phyloP scores from a whole-genome alignment of 2,329 filamentous ascomycete species.

The Fusarium compactum region DNA sequence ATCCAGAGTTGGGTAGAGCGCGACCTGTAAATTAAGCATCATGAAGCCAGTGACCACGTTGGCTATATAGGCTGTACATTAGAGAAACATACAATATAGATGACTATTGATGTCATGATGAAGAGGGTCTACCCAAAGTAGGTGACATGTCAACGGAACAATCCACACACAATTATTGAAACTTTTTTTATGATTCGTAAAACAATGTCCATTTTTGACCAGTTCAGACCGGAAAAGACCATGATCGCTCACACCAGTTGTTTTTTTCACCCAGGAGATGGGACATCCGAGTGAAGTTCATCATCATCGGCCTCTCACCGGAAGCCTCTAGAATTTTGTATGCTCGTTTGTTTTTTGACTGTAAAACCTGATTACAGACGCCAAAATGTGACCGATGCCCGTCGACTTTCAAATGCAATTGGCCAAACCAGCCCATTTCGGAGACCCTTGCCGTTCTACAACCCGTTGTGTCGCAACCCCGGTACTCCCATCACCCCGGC shows the following conservation, averaged over 20 bases:
- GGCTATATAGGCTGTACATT: constrained; percentile 25
- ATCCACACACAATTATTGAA: constrained; percentile 27
- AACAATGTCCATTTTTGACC: constrained; percentile 38
- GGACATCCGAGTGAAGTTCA: constrained; percentile 45
- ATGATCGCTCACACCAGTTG: constrained; percentile 30
- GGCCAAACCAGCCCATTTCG: constrained; percentile 69
- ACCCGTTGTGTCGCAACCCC: constrained; percentile 54
- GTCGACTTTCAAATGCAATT: constrained; percentile 75
- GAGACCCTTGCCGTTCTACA: constrained; percentile 61
- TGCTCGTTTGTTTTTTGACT: constrained; percentile 65
- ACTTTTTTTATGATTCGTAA: constrained; percentile 30
- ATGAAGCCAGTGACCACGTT: constrained; percentile 11
- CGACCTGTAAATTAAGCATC: constrained; percentile 54
- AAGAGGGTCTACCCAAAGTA: background rate
- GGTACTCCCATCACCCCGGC: constrained; percentile 47
- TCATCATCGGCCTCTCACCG: constrained; percentile 52
- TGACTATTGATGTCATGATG: constrained; percentile 10
- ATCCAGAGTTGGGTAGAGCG: constrained; percentile 84
- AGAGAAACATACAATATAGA: constrained; percentile 25
- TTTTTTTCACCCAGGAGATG: constrained; percentile 38
- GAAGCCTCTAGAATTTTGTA: constrained; percentile 54
- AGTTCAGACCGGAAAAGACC: constrained; percentile 19
- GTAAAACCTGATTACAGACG: constrained; percentile 75
- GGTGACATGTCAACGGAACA: constrained; percentile 6
- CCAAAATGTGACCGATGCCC: constrained; percentile 73